phyloP scores from a whole-genome alignment of 2,329 filamentous ascomycete genomes.

The Fulvia fulva region DNA sequence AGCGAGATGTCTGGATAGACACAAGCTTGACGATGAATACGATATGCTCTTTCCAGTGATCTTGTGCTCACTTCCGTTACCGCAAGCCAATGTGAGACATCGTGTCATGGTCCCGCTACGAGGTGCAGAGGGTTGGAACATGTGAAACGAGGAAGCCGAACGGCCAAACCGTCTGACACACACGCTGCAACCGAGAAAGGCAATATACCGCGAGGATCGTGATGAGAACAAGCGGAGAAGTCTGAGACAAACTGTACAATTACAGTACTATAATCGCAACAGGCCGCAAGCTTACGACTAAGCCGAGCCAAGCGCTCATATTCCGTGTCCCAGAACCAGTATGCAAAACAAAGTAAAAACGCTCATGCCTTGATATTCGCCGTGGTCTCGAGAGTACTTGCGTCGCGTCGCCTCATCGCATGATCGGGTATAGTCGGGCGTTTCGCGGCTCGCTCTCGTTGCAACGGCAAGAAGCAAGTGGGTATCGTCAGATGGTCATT shows the following conservation, averaged over 20 bases:
- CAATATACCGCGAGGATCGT: no score
- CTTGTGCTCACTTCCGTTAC: neutral
- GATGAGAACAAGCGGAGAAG: neutral
- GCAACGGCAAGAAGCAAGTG: neutral
- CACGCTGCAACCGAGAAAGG: neutral
- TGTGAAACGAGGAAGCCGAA: no score
- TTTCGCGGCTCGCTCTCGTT: neutral
- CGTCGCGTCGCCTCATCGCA: neutral
- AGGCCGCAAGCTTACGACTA: neutral
- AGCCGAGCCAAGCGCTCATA: neutral
- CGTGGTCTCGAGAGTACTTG: neutral
- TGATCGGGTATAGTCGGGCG: neutral
- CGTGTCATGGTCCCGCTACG: no score
- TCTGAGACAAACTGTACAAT: slow-evolving; percentile 1
- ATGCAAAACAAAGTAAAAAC: neutral
- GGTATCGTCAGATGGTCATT: slow-evolving; percentile 1
- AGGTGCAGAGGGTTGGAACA: no score
- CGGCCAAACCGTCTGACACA: no score
- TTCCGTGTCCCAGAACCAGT: neutral
- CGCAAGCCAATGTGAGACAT: no score
- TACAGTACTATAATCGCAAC: slow-evolving; percentile 1
- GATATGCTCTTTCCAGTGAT: neutral
- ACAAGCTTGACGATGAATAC: neutral
- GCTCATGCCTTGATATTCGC: slow-evolving; percentile 1
- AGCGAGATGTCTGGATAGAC: neutral